Percentiles rank a stretch among this genome's conserved stretches.
Evolutionary conservation across 805 yeast species (phyloP).

Genomic region (Barnettozyma siamensis): DNA sequence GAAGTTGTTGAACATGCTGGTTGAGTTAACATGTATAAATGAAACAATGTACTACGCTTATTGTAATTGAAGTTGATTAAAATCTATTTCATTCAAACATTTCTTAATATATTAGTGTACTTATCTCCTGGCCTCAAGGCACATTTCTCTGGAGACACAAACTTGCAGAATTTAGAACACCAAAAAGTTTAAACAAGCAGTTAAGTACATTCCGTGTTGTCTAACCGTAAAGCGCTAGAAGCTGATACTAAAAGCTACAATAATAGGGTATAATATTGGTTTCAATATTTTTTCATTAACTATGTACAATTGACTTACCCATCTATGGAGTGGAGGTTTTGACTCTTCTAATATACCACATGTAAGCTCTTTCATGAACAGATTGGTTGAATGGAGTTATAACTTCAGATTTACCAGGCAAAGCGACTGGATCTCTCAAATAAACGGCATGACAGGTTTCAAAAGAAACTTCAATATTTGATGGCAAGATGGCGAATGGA

Average conservation of each 20-base stretch:
- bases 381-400: slow-evolving; percentile 81
- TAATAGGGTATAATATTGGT: too few relatives aligned
- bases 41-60: too few relatives aligned
- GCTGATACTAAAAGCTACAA: too few relatives aligned
- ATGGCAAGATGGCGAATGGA: slow-evolving; percentile 87
- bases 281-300: slow-evolving; percentile 4
- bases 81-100: too few relatives aligned
- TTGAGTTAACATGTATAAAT: slow-evolving; percentile 28
- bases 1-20: slow-evolving; percentile 81
- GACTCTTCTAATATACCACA: slow-evolving; percentile 84
- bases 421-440: slow-evolving; percentile 92
- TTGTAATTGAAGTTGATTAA: too few relatives aligned
- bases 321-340: slow-evolving; percentile 23
- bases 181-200: too few relatives aligned
- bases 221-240: too few relatives aligned
- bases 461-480: slow-evolving; percentile 86
- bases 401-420: slow-evolving; percentile 96
- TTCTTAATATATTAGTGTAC: too few relatives aligned
- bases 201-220: too few relatives aligned
- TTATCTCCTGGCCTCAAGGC: too few relatives aligned
- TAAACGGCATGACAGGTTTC: slow-evolving; percentile 95
- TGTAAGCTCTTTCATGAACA: slow-evolving; percentile 88
- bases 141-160: too few relatives aligned
- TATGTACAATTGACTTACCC: background rate
- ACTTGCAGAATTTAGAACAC: too few relatives aligned